Evolutionary conservation across 164 flowering plant genomes (phyloP).

Genomic region (Vitis vinifera): ASM3070453v1 NC_081810.1:22556501-22557000

Average conservation of each 20-base stretch:
- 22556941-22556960: constrained; percentile 70
- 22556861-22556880: constrained; percentile 86
- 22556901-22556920: constrained; percentile 74
- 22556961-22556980: neutral
- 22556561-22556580: constrained; percentile 58
- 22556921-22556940: constrained; percentile 83
- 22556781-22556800: neutral
- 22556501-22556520: constrained; percentile 84
- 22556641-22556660: neutral
- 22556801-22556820: neutral
- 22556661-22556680: neutral
- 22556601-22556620: neutral
- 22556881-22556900: constrained; percentile 76
- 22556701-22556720: constrained; percentile 69
- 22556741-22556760: constrained; percentile 33
- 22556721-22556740: constrained; percentile 72
- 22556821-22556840: neutral
- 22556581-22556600: neutral
- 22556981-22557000: neutral
- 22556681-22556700: constrained; percentile 77
- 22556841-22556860: constrained; percentile 43
- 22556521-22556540: constrained; percentile 68
- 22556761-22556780: neutral
- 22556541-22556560: constrained; percentile 87
- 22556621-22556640: neutral